These are phyloP conservation scores for Trichodelitschia bisporula DNA, from an alignment of 495 filamentous ascomycete species.

Conservation along the genomic window DNA sequence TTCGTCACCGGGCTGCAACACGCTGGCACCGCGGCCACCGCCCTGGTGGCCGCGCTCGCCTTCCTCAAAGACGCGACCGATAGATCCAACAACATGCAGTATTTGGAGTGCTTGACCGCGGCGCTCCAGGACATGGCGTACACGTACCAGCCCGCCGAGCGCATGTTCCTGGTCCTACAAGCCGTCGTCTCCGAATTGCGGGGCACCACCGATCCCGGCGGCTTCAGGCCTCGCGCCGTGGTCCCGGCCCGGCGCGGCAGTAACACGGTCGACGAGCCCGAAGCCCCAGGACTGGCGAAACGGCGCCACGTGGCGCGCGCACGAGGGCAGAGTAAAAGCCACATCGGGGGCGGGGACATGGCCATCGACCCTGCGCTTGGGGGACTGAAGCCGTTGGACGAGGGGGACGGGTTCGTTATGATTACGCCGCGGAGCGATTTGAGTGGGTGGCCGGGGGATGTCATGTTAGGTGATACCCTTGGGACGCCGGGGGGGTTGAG, in stretches of 20 bases:
- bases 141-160: conserved; percentile 14
- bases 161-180: conserved; percentile 13
- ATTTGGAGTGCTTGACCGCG: conserved; percentile 13
- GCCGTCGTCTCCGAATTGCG: conserved; percentile 14
- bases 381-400: conserved; percentile 6
- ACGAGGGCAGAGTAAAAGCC: conserved; percentile 2
- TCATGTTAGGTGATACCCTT: conserved; percentile 1
- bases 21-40: conserved; percentile 24
- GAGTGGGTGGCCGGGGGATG: conserved; percentile 4
- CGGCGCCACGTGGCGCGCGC: conserved; percentile 1
- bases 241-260: conserved; percentile 12
- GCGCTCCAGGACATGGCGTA: conserved; percentile 13
- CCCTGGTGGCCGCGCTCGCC: conserved; percentile 24
- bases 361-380: conserved; percentile 5
- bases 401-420: conserved; percentile 9
- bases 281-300: conserved; percentile 3
- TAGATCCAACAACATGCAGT: conserved; percentile 15
- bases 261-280: conserved; percentile 4
- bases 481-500: conserved; percentile 1
- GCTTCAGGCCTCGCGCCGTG: conserved; percentile 5
- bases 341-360: conserved; percentile 4
- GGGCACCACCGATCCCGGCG: conserved; percentile 3
- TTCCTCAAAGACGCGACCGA: conserved; percentile 20
- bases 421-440: conserved; percentile 12
- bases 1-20: conserved; percentile 23